These are phyloP conservation scores for Epicoccum sorghinum DNA, from an alignment of 2,329 filamentous ascomycete species.

Conservation along the genomic window DNA sequence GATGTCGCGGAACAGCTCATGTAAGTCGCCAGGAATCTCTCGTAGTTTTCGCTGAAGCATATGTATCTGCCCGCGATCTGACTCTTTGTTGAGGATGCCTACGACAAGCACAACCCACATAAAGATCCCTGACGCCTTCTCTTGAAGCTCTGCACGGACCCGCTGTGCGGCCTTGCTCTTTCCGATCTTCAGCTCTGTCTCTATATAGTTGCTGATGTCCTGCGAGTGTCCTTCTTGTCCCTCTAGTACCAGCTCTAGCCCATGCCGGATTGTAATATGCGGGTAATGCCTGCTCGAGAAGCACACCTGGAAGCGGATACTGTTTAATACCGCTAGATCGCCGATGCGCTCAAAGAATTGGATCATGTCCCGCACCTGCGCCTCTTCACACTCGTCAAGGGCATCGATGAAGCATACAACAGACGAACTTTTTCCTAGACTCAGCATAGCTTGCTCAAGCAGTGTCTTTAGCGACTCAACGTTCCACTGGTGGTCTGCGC, in stretches of 20 bases:
- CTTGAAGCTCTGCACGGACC: constrained; percentile 41
- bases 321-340: constrained; percentile 25
- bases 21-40: constrained; percentile 27
- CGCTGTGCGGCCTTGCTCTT: constrained; percentile 20
- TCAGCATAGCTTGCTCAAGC: constrained; percentile 24
- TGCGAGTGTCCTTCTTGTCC: constrained; percentile 43
- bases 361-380: constrained; percentile 53
- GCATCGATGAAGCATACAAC: constrained; percentile 50
- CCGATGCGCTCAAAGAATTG: constrained; percentile 51
- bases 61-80: constrained; percentile 35
- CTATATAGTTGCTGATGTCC: constrained; percentile 44
- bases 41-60: constrained; percentile 41
- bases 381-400: constrained; percentile 57
- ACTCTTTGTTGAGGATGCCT: constrained; percentile 55
- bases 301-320: constrained; percentile 6
- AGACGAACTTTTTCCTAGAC: constrained; percentile 12
- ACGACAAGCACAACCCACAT: constrained; percentile 44
- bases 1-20: constrained; percentile 56
- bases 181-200: constrained; percentile 29
- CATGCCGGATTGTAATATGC: constrained; percentile 41
- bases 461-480: constrained; percentile 21
- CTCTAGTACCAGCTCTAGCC: constrained; percentile 46
- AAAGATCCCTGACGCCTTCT: constrained; percentile 53
- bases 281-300: constrained; percentile 53
- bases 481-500: constrained; percentile 16